Base-by-base conservation (phyloP, 1,284 basidiomycete genomes). In the Mrakiaceae sp. region DNA sequence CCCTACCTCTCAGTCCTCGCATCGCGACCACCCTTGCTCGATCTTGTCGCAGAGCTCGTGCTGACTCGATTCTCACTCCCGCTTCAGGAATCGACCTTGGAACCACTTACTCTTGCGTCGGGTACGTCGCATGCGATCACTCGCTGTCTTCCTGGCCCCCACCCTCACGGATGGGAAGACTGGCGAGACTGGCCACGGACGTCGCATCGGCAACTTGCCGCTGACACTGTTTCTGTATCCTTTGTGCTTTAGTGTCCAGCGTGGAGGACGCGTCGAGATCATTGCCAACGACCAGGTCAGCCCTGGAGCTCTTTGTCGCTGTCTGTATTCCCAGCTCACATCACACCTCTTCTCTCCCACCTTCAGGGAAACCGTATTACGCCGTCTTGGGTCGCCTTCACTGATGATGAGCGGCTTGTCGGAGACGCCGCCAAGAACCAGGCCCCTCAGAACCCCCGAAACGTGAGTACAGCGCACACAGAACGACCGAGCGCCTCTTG, bases 211-310 rank as follows among this genome's bases (percentile, higher is more conserved):
- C 63, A 51, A 40, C 64, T 39, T 56, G 11, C 27, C 50, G 16
- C 16, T n/a, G 46, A 6, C 56, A 46, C 61, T 43, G 43, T 9
- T 16, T 51, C 53, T n/a, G n/a, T 40, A 12, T 66, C 67, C 67
- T 66, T 63, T 62, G 16, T 70, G 87, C 87, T 76, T 88, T 67
- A 88, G 87, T 76, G 87, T 88, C 48, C 90, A 93, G 78, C 87
- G 87, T 67, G 87, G 87, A 68, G 93, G 91, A 71, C 88, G 88
- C 71, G 92, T 96, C 52, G 92, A 97, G 79, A 96, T 66, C 27
- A 66, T 66, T 44, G 90, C 93, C 76, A 96, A 96, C 79, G 93
- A 95, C 81, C 92, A 96, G 77, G 93, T 95, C 77, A 96, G 93
- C 43, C 92, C 93, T 52, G 96, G 73, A n/a, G 73, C 71, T 62